Base-by-base conservation (phyloP, 208 protist genomes). In the Trypanosoma brucei region DNA sequence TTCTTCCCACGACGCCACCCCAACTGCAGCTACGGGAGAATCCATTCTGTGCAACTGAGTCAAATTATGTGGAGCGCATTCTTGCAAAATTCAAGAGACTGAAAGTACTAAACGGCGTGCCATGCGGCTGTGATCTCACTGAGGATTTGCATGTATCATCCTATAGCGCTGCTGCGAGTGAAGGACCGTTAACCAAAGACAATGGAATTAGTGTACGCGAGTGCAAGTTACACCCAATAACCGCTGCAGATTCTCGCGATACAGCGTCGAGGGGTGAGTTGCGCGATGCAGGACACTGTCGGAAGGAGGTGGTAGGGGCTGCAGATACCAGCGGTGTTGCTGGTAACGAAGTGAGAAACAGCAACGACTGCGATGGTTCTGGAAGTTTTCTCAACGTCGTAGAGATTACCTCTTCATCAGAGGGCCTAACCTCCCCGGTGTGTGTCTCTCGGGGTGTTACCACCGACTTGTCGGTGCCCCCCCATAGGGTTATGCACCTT, bases 61-160 rank as follows among this genome's bases (percentile, higher is more conserved):
- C 67, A 0, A 36, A 51, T 39, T 85, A 85, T 66, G 70, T 66
- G 55, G 76, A 85, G 44, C 50, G 54, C 31, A 60, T 83, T 13
- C 61, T 89, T 34, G 37, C 49, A 31, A 75, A 52, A 38, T 82
- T 86, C 35, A 67, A 70, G 8, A 56, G 54, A 36, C 64, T 91
- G 13, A 55, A 68, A 33, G 65, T 75, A n/a, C 70, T 91, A 11
- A 83, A 91, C 60, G 81, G 84, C 11, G 53, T 76, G 9, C 57
- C 76, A n/a, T 85, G 78, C 53, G 81, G 78, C 39, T 70, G 76
- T 3, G 74, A 91, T 61, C 80, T 78, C 3, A 66, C 79, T 31
- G 67, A 53, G 38, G 60, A 66, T 35, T 42, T 65, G 44, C 63
- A 22, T n/a, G 51, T 5, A 34, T 56, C 22, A 13, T 2, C 36